Evolutionary conservation across 2,329 filamentous ascomycete genomes (phyloP).

Genomic region (Magnaporthiopsis incrustans): DNA sequence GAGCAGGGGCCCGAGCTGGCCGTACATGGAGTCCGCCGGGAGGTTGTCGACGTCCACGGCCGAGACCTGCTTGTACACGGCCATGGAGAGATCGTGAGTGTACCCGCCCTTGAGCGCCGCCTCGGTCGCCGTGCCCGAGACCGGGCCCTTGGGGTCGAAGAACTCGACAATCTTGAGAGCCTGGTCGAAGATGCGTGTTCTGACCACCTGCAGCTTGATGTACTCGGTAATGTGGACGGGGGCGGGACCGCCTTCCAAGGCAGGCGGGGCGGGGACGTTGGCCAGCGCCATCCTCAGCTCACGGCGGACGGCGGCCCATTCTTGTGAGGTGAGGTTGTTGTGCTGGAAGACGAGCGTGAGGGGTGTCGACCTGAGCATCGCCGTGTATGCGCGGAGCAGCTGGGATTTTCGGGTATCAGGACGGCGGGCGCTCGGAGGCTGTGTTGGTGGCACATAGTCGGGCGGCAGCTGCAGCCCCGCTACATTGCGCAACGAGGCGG

Average conservation of each 20-base stretch:
- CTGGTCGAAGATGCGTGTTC: slow-evolving; percentile 81
- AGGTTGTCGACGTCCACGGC: slow-evolving; percentile 19
- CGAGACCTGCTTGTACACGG: slow-evolving; percentile 36
- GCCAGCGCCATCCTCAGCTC: slow-evolving; percentile 49
- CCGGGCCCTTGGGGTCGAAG: slow-evolving; percentile 37
- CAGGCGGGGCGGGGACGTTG: slow-evolving; percentile 28
- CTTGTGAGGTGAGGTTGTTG: slow-evolving; percentile 61
- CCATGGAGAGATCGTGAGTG: slow-evolving; percentile 45
- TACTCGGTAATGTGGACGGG: slow-evolving; percentile 44
- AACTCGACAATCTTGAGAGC: slow-evolving; percentile 84
- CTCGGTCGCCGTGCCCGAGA: neutral
- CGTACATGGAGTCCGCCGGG: slow-evolving; percentile 34
- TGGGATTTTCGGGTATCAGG: slow-evolving; percentile 87
- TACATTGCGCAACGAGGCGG: slow-evolving; percentile 1
- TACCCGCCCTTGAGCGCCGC: slow-evolving; percentile 19
- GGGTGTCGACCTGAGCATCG: slow-evolving; percentile 76
- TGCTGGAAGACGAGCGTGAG: slow-evolving; percentile 76
- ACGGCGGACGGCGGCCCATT: slow-evolving; percentile 66
- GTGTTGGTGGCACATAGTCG: slow-evolving; percentile 54
- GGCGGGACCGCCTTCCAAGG: slow-evolving; percentile 22
- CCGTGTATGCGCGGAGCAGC: slow-evolving; percentile 77
- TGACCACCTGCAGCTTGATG: slow-evolving; percentile 74
- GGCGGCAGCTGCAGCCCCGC: slow-evolving; percentile 26
- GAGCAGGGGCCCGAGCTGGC: slow-evolving; percentile 65
- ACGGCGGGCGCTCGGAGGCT: slow-evolving; percentile 81